Base-by-base conservation (phyloP, 1,284 basidiomycete species). In the Cerioporus squamosus region DNA sequence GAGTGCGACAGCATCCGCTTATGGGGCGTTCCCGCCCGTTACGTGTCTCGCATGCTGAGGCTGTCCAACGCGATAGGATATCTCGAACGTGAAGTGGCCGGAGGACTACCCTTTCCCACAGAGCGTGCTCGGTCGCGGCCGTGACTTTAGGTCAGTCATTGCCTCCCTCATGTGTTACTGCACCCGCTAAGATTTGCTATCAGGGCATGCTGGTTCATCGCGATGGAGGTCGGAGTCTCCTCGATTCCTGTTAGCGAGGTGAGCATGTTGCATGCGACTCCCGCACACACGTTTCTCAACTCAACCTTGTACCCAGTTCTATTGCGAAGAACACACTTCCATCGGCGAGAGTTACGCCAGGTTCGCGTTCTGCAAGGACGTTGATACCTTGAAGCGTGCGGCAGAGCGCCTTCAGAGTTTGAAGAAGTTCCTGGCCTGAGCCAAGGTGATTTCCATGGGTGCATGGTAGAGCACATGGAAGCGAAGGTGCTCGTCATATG, bases 241-340 rank as follows among this genome's bases (percentile, higher is more conserved):
- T 87, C 89, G 14, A 97, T 97, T 62, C 95, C 95, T 6, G 93
- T 95, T 56, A 96, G 94, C 79, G 95, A 95, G 83, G 93, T 94
- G 67, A 69, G 82, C 72, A 12, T 54, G n/a, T n/a, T n/a, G 38
- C 40, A n/a, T 44, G 24, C 31, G 5, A 20, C 3, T 23, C 31
- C 20, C 45, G 44, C 51, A 60, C n/a, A 66, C 48, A 20, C 23
- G 47, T 42, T 42, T n/a, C 20, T 42, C 40, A n/a, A n/a, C n/a
- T n/a, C n/a, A 51, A 24, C 47, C 31, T 17, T 55, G 43, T 20
- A 44, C 26, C 23, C 62, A 95, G 91, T 97, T 97, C 75, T 97
- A 97, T 77, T 93, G 90, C 68, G 81, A 88, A 66, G 90, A 93
- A 58, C 94, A 97, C 71, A 82, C 86, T 43, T 74, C 77, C 50